phyloP scores from a whole-genome alignment of 176 grass and related monocot species.

The Poa pratensis region DNA sequence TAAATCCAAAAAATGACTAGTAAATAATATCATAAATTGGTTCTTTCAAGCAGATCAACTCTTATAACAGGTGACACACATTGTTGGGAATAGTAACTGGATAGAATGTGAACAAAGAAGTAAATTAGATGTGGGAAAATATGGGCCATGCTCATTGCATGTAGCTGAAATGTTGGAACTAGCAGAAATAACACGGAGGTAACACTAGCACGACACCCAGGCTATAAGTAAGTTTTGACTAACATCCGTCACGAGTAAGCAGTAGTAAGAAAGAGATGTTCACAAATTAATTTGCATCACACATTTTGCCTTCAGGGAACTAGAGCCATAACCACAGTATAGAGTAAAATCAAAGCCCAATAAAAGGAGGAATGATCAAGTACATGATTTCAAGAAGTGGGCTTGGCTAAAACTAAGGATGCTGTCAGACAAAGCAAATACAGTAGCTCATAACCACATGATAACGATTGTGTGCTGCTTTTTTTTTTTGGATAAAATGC shows the following conservation, averaged over 20 bases:
- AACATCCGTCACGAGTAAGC: too few species aligned
- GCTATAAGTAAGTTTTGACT: too few species aligned
- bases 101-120: background rate
- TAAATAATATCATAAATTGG: background rate
- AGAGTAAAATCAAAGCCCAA: background rate
- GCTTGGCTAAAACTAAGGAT: slow-evolving; percentile 11
- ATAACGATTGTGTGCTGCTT: background rate
- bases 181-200: background rate
- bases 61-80: background rate
- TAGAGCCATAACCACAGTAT: background rate
- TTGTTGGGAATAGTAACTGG: background rate
- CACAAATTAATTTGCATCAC: background rate
- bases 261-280: background rate
- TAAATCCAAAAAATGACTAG: background rate
- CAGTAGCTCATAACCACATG: background rate
- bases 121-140: background rate
- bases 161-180: background rate
- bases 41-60: slow-evolving; percentile 19
- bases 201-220: background rate
- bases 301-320: background rate
- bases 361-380: background rate
- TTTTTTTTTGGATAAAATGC: too few species aligned
- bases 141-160: background rate
- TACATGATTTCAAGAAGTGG: background rate
- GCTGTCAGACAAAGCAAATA: slow-evolving; percentile 26